These are phyloP conservation scores for Calonectria crousiana DNA, from an alignment of 2,329 filamentous ascomycete genomes.

Conservation along the genomic window DNA sequence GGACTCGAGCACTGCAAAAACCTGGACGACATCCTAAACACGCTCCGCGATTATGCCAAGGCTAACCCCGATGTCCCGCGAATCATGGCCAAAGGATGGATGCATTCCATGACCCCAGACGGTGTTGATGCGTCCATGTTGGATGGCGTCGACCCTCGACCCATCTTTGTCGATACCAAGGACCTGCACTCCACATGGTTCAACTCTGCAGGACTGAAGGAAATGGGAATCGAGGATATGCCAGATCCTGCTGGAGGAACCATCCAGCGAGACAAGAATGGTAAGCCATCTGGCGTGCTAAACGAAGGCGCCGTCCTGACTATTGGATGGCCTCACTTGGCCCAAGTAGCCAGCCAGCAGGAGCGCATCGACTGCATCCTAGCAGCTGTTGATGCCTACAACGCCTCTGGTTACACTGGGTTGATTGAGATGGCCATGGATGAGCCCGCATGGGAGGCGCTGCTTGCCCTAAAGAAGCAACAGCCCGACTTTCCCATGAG, in stretches of 20 bases:
- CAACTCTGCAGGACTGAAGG: constrained; percentile 59
- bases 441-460: constrained; percentile 65
- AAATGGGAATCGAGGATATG: constrained; percentile 56
- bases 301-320: constrained; percentile 65
- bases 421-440: constrained; percentile 73
- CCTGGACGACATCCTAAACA: constrained; percentile 61
- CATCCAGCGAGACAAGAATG: constrained; percentile 62
- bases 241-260: constrained; percentile 60
- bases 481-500: constrained; percentile 53
- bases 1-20: constrained; percentile 61
- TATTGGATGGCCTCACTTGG: constrained; percentile 68
- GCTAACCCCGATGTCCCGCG: constrained; percentile 60
- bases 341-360: constrained; percentile 58
- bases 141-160: constrained; percentile 60
- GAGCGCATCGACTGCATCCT: constrained; percentile 62
- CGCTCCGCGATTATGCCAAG: constrained; percentile 59
- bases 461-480: constrained; percentile 57
- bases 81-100: constrained; percentile 68
- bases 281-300: constrained; percentile 63
- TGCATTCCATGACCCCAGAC: constrained; percentile 61
- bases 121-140: constrained; percentile 56
- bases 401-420: constrained; percentile 65
- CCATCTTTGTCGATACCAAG: constrained; percentile 64
- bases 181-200: constrained; percentile 65
- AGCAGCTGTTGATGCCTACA: constrained; percentile 63